Conservation (phyloP, 2,329 filamentous ascomycete species). For the Talaromyces verruculosus region DNA sequence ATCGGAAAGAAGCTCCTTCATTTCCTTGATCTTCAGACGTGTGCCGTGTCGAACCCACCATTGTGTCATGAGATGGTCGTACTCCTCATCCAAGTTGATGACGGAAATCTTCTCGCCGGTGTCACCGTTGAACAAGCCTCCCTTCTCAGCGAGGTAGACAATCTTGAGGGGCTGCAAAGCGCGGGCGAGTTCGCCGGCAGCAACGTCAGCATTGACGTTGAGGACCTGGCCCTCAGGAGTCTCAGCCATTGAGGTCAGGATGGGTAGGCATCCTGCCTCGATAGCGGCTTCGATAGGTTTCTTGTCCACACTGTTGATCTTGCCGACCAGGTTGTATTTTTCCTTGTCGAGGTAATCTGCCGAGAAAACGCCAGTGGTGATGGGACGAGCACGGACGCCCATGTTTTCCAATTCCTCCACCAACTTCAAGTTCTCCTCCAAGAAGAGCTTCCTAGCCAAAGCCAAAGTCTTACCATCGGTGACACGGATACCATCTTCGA, state of each 20-base stretch:
- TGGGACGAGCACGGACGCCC: slow-evolving; percentile 82
- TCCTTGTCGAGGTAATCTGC: slow-evolving; percentile 96
- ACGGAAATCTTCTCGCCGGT: slow-evolving; percentile 93
- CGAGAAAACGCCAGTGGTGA: slow-evolving; percentile 85
- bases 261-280: slow-evolving; percentile 83
- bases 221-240: slow-evolving; percentile 86
- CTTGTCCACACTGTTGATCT: slow-evolving; percentile 91
- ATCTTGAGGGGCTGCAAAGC: slow-evolving; percentile 92
- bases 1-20: slow-evolving; percentile 86
- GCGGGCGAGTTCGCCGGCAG: slow-evolving; percentile 86
- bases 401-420: slow-evolving; percentile 86
- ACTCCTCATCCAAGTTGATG: slow-evolving; percentile 97
- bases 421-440: slow-evolving; percentile 92
- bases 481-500: slow-evolving; percentile 92
- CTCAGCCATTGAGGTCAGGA: slow-evolving; percentile 95
- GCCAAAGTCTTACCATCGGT: slow-evolving; percentile 94
- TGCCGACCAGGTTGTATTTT: slow-evolving; percentile 92
- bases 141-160: slow-evolving; percentile 97
- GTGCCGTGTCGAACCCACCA: slow-evolving; percentile 95
- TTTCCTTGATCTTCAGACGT: slow-evolving; percentile 94
- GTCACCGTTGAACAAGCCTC: slow-evolving; percentile 89
- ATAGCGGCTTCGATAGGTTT: slow-evolving; percentile 88
- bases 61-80: slow-evolving; percentile 86
- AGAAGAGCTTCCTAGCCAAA: slow-evolving; percentile 85
- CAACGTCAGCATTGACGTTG: slow-evolving; percentile 97